Evolutionary conservation across 2,329 filamentous ascomycete genomes (phyloP).

Genomic region (Akanthomyces uredinophilus): DNA sequence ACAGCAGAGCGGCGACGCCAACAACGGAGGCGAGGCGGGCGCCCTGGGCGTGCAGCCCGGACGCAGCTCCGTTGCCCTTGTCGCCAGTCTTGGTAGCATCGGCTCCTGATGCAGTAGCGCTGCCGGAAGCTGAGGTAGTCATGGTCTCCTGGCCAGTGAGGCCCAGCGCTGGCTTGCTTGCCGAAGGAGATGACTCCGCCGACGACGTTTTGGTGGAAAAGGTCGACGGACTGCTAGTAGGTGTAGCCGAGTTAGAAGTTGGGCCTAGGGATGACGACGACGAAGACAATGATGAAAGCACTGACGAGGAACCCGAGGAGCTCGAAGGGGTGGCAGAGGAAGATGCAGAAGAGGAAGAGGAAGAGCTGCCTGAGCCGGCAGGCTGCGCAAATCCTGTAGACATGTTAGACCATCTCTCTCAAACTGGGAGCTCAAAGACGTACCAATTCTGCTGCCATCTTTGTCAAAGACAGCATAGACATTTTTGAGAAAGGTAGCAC

Average conservation of each 20-base stretch:
- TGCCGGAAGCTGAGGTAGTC: background rate
- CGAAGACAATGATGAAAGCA: constrained; percentile 9
- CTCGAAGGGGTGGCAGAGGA: background rate
- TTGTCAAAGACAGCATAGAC: constrained; percentile 83
- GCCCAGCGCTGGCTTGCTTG: constrained; percentile 15
- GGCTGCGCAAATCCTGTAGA: constrained; percentile 11
- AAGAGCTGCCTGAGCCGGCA: constrained; percentile 10
- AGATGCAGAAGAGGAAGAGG: background rate
- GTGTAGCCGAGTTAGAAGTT: constrained; percentile 10
- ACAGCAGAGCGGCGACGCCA: background rate
- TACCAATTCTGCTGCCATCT: constrained; percentile 61
- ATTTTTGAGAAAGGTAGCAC: constrained; percentile 83
- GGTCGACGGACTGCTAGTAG: constrained; percentile 10
- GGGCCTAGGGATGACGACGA: constrained; percentile 2
- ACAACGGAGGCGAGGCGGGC: constrained; percentile 1
- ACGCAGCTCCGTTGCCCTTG: constrained; percentile 5
- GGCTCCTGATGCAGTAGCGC: background rate
- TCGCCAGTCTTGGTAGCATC: constrained; percentile 8
- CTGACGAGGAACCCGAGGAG: constrained; percentile 12
- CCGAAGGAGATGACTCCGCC: constrained; percentile 9
- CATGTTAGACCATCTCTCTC: background rate
- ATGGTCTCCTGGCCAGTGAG: constrained; percentile 21
- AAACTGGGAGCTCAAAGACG: constrained; percentile 19
- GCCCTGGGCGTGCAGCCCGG: background rate
- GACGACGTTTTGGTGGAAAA: background rate